A percentile compares a stretch with the other conserved stretches of the same genome.
phyloP scores from a whole-genome alignment of 2,329 filamentous ascomycete species.

The Microdochium trichocladiopsis region DNA sequence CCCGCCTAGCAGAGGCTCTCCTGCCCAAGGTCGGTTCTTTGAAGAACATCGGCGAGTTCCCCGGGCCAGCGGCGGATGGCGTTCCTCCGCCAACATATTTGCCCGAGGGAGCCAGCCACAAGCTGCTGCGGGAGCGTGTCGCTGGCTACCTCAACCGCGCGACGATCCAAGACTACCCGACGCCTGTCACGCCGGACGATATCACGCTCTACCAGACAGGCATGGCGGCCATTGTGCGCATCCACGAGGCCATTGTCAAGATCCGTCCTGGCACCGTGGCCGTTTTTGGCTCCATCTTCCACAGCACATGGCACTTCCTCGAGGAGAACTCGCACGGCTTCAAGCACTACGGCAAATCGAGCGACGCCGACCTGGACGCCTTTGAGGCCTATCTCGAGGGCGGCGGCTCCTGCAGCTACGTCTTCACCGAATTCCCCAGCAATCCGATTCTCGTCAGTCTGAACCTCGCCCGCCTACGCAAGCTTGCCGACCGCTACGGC shows the following conservation, averaged over 20 bases:
- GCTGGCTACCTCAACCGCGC: conserved; percentile 32
- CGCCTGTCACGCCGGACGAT: conserved; percentile 25
- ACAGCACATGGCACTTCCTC: conserved; percentile 39
- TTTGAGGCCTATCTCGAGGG: conserved; percentile 36
- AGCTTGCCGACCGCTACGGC: conserved; percentile 27
- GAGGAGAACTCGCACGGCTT: conserved; percentile 34
- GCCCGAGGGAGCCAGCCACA: conserved; percentile 28
- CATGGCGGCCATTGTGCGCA: conserved; percentile 43
- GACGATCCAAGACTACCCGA: conserved; percentile 18
- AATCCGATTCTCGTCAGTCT: conserved; percentile 36
- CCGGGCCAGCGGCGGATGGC: conserved; percentile 3
- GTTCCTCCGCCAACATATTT: conserved; percentile 29
- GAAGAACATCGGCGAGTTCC: conserved; percentile 22
- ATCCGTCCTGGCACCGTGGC: conserved; percentile 27
- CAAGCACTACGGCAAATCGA: conserved; percentile 40
- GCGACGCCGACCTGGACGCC: conserved; percentile 29
- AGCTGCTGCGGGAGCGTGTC: conserved; percentile 30
- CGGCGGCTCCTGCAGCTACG: conserved; percentile 33
- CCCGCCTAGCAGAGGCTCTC: conserved; percentile 35
- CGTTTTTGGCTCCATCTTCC: conserved; percentile 44
- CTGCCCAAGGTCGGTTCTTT: conserved; percentile 23
- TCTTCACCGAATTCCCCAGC: conserved; percentile 42
- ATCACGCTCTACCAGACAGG: conserved; percentile 47
- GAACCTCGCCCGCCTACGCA: conserved; percentile 28
- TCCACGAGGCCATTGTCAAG: conserved; percentile 28